These are phyloP conservation scores for Ephemerocybe angulata DNA, from an alignment of 768 basidiomycete genomes.

Conservation along the genomic window DNA sequence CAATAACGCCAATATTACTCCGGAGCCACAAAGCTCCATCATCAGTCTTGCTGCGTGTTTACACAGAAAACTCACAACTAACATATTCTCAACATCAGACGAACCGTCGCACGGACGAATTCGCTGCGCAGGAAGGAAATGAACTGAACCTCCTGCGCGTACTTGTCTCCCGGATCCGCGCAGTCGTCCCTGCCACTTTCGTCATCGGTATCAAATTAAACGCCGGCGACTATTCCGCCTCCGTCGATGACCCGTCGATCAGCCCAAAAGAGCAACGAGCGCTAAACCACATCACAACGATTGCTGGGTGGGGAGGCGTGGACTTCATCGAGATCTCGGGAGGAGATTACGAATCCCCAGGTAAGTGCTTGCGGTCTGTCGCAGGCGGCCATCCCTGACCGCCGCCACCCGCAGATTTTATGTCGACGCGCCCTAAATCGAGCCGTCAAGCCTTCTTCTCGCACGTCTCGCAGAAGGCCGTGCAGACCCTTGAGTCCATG, in stretches of 20 bases:
- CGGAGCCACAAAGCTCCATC: no score
- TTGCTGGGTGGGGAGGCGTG: conserved; percentile 61
- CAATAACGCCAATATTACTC: no score
- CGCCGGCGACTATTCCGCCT: conserved; percentile 61
- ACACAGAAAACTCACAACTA: no score
- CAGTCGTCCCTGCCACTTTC: conserved; percentile 52
- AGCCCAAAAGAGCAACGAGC: conserved; percentile 40
- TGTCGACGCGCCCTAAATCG: conserved; percentile 28
- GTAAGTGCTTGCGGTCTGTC: conserved; percentile 29
- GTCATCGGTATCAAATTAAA: conserved; percentile 78
- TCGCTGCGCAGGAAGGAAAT: conserved; percentile 39
- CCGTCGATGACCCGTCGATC: conserved; percentile 12
- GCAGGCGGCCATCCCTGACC: no score
- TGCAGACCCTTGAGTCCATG: conserved; percentile 39
- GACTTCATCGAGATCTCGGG: conserved; percentile 90
- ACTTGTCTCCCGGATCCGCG: conserved; percentile 55
- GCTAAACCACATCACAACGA: conserved; percentile 54
- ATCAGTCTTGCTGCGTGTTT: no score
- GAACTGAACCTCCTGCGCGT: conserved; percentile 55
- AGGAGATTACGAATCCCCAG: conserved; percentile 78
- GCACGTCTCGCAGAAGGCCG: conserved; percentile 57
- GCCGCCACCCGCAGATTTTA: conserved; percentile 53
- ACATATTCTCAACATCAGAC: no score
- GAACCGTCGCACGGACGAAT: conserved; percentile 60
- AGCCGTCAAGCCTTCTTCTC: conserved; percentile 72